Conservation (phyloP, 1,284 basidiomycete species). For the Macrocystidia cucumis region DNA sequence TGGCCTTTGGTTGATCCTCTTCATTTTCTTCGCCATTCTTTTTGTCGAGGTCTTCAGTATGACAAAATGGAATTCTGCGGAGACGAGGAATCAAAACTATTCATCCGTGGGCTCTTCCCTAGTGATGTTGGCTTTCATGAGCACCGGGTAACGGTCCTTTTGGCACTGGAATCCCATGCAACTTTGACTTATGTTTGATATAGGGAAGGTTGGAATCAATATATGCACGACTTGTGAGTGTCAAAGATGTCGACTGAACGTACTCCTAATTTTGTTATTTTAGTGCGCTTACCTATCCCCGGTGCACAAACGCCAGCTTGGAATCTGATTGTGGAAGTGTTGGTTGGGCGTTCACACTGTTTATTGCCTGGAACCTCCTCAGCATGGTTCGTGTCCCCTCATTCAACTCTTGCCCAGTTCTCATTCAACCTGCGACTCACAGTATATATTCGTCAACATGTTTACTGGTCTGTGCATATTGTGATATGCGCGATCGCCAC, state of each 20-base stretch:
- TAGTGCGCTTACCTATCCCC: slow-evolving; percentile 73
- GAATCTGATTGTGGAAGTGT: slow-evolving; percentile 88
- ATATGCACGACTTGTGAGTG: slow-evolving; percentile 89
- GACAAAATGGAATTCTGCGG: slow-evolving; percentile 79
- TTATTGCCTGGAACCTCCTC: slow-evolving; percentile 95
- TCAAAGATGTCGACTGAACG: too few relatives aligned
- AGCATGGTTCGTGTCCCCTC: slow-evolving; percentile 70
- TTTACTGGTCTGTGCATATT: slow-evolving; percentile 61
- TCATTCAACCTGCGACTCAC: not conserved
- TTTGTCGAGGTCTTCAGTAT: slow-evolving; percentile 91
- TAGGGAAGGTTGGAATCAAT: slow-evolving; percentile 91
- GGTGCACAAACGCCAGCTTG: slow-evolving; percentile 65
- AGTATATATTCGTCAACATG: slow-evolving; percentile 96
- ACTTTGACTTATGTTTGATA: slow-evolving; percentile 1
- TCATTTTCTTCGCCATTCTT: slow-evolving; percentile 89
- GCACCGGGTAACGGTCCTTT: slow-evolving; percentile 46
- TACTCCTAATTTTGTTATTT: slow-evolving; percentile 6
- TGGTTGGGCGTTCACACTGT: slow-evolving; percentile 81
- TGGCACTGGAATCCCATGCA: slow-evolving; percentile 5
- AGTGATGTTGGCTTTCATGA: slow-evolving; percentile 82
- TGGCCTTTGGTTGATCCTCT: slow-evolving; percentile 86
- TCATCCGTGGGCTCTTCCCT: slow-evolving; percentile 74
- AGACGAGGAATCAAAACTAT: slow-evolving; percentile 77
- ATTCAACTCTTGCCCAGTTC: slow-evolving; percentile 1
- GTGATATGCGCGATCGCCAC: not conserved